Conservation (phyloP, 495 filamentous ascomycete species). For the Rusavskia elegans region DNA sequence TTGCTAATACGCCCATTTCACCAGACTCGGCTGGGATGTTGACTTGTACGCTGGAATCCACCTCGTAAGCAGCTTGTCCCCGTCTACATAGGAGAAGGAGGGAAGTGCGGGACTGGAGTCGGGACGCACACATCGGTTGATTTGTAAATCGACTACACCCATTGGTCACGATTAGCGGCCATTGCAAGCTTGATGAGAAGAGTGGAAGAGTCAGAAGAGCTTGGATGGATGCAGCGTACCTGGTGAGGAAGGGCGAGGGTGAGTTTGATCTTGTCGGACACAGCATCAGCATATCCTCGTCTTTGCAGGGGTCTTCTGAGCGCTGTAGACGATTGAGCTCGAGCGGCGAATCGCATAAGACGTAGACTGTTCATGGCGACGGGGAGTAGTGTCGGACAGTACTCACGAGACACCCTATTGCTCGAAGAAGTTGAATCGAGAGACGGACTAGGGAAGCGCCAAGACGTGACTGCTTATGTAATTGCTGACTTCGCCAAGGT, state of each 20-base stretch:
- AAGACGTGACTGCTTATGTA: no score
- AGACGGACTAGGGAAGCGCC: no score
- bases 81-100: slow-evolving; percentile 2
- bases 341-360: slow-evolving; percentile 71
- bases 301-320: slow-evolving; percentile 51
- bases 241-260: slow-evolving; percentile 94
- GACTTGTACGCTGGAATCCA: slow-evolving; percentile 70
- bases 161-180: not conserved
- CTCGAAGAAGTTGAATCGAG: no score
- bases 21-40: slow-evolving; percentile 96
- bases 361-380: slow-evolving; percentile 73
- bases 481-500: no score
- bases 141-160: slow-evolving; percentile 37
- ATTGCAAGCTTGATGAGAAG: not conserved
- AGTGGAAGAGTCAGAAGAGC: not conserved
- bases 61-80: not conserved
- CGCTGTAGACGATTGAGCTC: slow-evolving; percentile 55
- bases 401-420: no score
- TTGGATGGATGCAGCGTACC: slow-evolving; percentile 39
- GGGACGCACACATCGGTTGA: slow-evolving; percentile 56
- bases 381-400: no score
- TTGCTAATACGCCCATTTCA: slow-evolving; percentile 97
- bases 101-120: not conserved
- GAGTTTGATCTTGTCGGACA: slow-evolving; percentile 92
- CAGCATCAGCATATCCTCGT: slow-evolving; percentile 87